Conservation (phyloP, 495 filamentous ascomycete genomes). For the Aspergillus coremiiformis region DNA sequence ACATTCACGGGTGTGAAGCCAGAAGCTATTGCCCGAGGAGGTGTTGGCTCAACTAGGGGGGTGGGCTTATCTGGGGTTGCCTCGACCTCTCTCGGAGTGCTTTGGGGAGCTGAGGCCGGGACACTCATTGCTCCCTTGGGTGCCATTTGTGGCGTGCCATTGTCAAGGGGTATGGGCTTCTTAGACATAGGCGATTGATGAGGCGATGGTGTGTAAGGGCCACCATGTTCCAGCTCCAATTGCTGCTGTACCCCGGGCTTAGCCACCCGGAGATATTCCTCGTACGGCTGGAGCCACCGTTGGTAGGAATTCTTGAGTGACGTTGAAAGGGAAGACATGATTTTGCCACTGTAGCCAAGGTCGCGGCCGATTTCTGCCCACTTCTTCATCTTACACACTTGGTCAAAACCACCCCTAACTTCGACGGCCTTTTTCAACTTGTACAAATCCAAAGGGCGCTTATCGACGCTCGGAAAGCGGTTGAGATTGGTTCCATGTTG, state of each 20-base stretch:
- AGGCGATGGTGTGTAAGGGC: conserved; percentile 88
- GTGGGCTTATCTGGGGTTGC: conserved; percentile 34
- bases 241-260: conserved; percentile 97
- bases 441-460: conserved; percentile 92
- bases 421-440: conserved; percentile 96
- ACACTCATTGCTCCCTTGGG: conserved; percentile 64
- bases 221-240: conserved; percentile 86
- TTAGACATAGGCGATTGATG: conserved; percentile 73
- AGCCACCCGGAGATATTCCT: conserved; percentile 85
- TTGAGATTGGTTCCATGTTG: conserved; percentile 92
- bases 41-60: conserved; percentile 45
- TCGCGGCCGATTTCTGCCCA: conserved; percentile 98
- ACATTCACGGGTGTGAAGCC: conserved; percentile 82
- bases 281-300: conserved; percentile 91
- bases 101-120: conserved; percentile 58
- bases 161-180: conserved; percentile 50
- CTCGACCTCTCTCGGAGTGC: conserved; percentile 53
- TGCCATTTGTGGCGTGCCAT: conserved; percentile 55
- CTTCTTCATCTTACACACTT: conserved; percentile 95
- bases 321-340: conserved; percentile 99
- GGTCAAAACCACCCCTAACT: conserved; percentile 84
- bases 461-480: conserved; percentile 92
- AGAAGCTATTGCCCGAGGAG: conserved; percentile 44
- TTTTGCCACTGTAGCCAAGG: conserved; percentile 97
- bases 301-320: conserved; percentile 98